phyloP scores from a whole-genome alignment of 805 yeast genomes.

The Yarrowia divulgata region DNA sequence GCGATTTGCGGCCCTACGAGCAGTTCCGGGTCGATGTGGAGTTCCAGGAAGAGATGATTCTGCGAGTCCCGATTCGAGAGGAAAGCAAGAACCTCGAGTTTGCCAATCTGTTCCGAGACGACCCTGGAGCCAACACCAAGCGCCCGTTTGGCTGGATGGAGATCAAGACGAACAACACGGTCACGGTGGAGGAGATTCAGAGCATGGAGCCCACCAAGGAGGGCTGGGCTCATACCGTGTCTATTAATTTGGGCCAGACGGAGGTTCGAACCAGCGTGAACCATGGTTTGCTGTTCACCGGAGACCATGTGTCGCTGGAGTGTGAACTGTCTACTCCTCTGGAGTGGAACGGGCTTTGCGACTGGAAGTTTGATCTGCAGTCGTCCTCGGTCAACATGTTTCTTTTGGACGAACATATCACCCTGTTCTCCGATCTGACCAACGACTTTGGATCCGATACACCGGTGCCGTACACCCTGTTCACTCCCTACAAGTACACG shows the following conservation, averaged over 20 bases:
- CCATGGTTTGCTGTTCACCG: constrained; percentile 77
- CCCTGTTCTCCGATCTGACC: constrained; percentile 72
- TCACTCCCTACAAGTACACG: constrained; percentile 72
- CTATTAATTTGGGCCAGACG: constrained; percentile 58
- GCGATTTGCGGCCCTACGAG: constrained; percentile 62
- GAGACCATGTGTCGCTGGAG: constrained; percentile 62
- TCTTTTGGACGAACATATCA: constrained; percentile 80
- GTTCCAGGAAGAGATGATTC: constrained; percentile 67
- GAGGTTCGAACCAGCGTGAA: constrained; percentile 85
- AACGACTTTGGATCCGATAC: constrained; percentile 79
- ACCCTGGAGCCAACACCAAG: constrained; percentile 50
- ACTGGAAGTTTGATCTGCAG: constrained; percentile 67
- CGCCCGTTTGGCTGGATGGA: constrained; percentile 95
- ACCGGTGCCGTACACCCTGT: constrained; percentile 70
- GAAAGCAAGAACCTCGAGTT: constrained; percentile 72
- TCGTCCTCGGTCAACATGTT: constrained; percentile 66
- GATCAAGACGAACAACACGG: constrained; percentile 61
- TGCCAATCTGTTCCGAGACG: constrained; percentile 47
- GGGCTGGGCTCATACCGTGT: constrained; percentile 64
- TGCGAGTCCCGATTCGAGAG: constrained; percentile 86
- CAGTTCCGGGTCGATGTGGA: constrained; percentile 63
- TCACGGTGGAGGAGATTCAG: constrained; percentile 57
- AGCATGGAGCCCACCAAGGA: constrained; percentile 61
- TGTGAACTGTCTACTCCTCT: constrained; percentile 74
- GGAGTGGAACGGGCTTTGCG: constrained; percentile 79